Base-by-base conservation (phyloP, 164 flowering plant genomes). In the Litsea cubeba region DNA sequence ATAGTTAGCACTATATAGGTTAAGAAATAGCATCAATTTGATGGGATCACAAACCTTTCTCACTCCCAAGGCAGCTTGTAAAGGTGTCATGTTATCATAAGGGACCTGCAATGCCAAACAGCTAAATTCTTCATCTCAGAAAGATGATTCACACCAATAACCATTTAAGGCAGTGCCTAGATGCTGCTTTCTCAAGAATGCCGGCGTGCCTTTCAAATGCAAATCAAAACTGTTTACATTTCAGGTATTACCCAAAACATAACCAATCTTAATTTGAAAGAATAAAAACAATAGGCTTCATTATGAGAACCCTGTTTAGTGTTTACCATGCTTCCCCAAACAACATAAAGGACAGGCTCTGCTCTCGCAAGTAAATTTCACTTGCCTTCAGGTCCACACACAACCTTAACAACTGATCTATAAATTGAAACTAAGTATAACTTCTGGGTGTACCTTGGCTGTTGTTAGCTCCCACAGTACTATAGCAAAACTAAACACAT, bases 41-140 rank as follows among this genome's bases (percentile, higher is more conserved):
- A 71, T 54, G 46, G 50, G 66, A 60, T 35, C 49, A 24, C 81
- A 72, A 57, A 95, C 99, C 98, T 93, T 93, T 90, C 97, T 89
- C 76, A 95, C 99, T 82, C 99, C 99, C 66, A 95, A 78, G 20
- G 99, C 99, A 81, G 99, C 99, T 81, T 93, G 99, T 70, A 95
- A 77, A 5, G 99, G 99, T 60, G 98, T 90, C 96, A 91, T 83
- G 80, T 76, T 77, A 72, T 88, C 96, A 80, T 95, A 95, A 65
- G 99, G 99, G 68, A 95, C 79, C 99, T 95, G 88, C 74, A 82
- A 78, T 64, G 68, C 74, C 69, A 79, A 76, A 30, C 25, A 54
- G n/a, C 30, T 50, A 20, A 22, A 26, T 50, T 57, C 23, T 23
- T 62, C 5, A 50, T 72, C 72, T 35, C 1, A 4, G 70, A 68